Evolutionary conservation across 768 basidiomycete species (phyloP).

Genomic region (Trametes coccinea): DNA sequence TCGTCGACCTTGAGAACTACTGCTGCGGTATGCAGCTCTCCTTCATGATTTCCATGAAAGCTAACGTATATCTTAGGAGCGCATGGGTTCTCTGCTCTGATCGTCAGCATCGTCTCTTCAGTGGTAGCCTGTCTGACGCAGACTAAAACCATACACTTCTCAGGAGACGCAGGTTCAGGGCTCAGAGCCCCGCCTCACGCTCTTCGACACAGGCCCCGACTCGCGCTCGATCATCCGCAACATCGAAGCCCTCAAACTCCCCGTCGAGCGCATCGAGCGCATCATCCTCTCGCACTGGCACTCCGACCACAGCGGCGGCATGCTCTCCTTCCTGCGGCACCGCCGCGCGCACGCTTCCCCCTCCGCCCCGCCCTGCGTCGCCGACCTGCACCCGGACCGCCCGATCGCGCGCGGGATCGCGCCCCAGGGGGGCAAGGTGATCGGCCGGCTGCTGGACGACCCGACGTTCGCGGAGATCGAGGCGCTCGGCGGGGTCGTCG

Average conservation of each 20-base stretch:
- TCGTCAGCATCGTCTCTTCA: slow-evolving; percentile 43
- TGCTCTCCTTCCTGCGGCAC: slow-evolving; percentile 61
- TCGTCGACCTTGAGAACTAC: slow-evolving; percentile 72
- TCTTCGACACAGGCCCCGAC: slow-evolving; percentile 88
- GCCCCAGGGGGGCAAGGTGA: slow-evolving; percentile 43
- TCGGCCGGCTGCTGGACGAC: slow-evolving; percentile 63
- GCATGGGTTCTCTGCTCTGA: slow-evolving; percentile 81
- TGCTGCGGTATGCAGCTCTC: slow-evolving; percentile 55
- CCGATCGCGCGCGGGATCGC: slow-evolving; percentile 76
- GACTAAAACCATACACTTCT: too few relatives aligned
- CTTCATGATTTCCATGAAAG: background rate
- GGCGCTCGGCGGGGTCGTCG: slow-evolving; percentile 52
- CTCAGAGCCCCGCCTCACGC: slow-evolving; percentile 48
- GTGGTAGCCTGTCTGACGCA: too few relatives aligned
- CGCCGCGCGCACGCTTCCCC: slow-evolving; percentile 32
- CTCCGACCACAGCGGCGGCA: slow-evolving; percentile 46
- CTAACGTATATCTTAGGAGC: slow-evolving; percentile 48
- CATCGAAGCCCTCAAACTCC: slow-evolving; percentile 56
- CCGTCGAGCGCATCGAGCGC: slow-evolving; percentile 54
- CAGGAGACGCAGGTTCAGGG: slow-evolving; percentile 60
- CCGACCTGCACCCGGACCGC: slow-evolving; percentile 78
- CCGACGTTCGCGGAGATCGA: slow-evolving; percentile 71
- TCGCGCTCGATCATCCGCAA: slow-evolving; percentile 74
- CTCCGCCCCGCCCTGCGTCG: slow-evolving; percentile 39
- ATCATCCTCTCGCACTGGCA: slow-evolving; percentile 82